phyloP scores from a whole-genome alignment of 257 asterid species.

The Cruciata laevipes region DNA sequence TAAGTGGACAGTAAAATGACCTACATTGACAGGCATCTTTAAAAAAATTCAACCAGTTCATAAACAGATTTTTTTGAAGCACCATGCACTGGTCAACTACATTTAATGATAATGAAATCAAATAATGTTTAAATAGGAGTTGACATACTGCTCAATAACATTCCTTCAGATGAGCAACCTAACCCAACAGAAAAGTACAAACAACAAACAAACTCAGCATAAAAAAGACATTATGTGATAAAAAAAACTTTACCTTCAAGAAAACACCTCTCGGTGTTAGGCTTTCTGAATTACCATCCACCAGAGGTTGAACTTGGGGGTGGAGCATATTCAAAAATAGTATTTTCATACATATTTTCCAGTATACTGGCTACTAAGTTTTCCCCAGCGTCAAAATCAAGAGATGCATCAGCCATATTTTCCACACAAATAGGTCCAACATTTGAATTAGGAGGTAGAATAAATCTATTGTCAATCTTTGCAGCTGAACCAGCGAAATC shows the following conservation, averaged over 20 bases:
- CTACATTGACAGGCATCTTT: neutral
- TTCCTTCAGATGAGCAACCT: neutral
- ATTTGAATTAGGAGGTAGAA: constrained; percentile 28
- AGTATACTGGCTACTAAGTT: constrained; percentile 24
- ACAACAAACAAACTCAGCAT: neutral
- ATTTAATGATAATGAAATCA: neutral
- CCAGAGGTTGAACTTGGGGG: constrained; percentile 41
- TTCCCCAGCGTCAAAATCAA: constrained; percentile 23
- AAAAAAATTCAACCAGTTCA: too few relatives aligned
- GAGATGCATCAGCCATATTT: constrained; percentile 29
- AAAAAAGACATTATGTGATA: neutral
- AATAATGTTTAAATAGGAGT: neutral
- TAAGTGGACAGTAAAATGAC: neutral
- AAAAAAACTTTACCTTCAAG: neutral
- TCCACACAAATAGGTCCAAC: constrained; percentile 21
- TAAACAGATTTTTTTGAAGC: neutral
- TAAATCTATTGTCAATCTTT: constrained; percentile 16
- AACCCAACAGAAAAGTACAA: neutral
- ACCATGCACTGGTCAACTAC: neutral
- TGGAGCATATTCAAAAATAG: constrained; percentile 30
- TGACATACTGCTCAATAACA: neutral
- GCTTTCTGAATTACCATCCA: constrained; percentile 38
- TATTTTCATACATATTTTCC: constrained; percentile 20
- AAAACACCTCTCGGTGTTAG: constrained; percentile 6
- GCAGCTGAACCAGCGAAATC: constrained; percentile 25